phyloP scores from a whole-genome alignment of 169 alveolate genomes.

The Neospora caninum region DNA sequence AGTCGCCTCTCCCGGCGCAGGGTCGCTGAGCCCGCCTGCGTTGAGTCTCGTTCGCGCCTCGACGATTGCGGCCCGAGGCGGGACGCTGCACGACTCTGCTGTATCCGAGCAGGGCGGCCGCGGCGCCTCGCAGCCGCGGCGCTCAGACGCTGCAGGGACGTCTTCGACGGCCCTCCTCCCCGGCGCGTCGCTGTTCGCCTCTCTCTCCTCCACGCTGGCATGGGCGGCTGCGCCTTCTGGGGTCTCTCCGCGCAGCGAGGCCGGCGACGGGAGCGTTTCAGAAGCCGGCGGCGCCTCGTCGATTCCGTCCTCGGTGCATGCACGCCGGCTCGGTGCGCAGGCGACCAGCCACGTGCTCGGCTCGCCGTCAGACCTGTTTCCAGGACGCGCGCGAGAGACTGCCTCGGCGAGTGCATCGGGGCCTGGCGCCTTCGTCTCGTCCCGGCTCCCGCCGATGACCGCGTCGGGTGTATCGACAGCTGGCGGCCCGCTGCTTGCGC shows the following conservation, averaged over 20 bases:
- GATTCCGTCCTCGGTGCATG: background rate
- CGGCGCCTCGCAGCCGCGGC: background rate
- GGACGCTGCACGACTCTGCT: background rate
- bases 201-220: background rate
- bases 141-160: background rate
- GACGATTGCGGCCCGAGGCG: background rate
- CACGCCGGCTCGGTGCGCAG: background rate
- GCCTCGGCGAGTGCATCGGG: background rate
- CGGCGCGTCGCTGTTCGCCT: background rate
- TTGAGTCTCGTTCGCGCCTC: background rate
- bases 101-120: background rate
- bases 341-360: background rate
- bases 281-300: background rate
- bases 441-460: background rate
- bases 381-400: background rate
- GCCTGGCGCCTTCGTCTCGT: background rate
- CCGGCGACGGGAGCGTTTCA: background rate
- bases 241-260: background rate
- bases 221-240: conserved; percentile 18
- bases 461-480: background rate
- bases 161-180: background rate
- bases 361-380: background rate
- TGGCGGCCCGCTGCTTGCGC: background rate
- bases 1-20: background rate
- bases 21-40: background rate